Evolutionary conservation across 257 asterid species (phyloP), one percentile per base, ranked within the genome.

Genomic region (Vinca minor): DNA sequence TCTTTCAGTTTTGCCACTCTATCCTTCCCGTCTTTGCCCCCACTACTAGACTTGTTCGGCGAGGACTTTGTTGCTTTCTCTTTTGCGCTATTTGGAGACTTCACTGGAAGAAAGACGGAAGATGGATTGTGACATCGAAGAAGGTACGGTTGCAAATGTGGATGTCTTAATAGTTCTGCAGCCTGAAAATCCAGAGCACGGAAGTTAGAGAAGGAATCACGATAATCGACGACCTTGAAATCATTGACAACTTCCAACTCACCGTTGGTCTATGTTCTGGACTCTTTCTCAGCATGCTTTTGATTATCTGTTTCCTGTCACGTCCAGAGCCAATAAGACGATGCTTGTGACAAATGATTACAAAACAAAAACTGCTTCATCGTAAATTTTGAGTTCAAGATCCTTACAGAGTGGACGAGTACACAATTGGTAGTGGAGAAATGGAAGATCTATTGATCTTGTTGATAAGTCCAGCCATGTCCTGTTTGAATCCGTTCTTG

Each of bases 251-350:
- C 52, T 29, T 70, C 29, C 64, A 62, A 77, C 85, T 76, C 70
- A 92, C 96, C 21, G 94, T 87, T 46, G 97, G 95, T 79, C 97
- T 73, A 70, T 89, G 95, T 65, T 87, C 97, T 0, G 98, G 95
- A 63, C 92, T 82, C 77, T 83, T 91, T 81, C 98, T 83, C 28
- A 88, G 87, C 96, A 91, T 91, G 87, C 72, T 88, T 78, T 88
- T 91, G 52, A 91, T 84, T 64, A 91, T 88, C 81, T 91, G 96
- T 78, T 91, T 91, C 73, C 98, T 91, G 90, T 61, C 57, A 73
- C 50, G 29, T 64, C 67, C 42, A 45, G 47, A 41, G 48, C 3
- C 34, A 61, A 54, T 14, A 48, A 6, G 38, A n/a, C 41, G 59
- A 62, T 62, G 26, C 17, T n/a, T n/a, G n/a, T n/a, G n/a, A n/a